Base-by-base conservation (phyloP, 106 monocot species). In the Iris macrosiphon region DNA sequence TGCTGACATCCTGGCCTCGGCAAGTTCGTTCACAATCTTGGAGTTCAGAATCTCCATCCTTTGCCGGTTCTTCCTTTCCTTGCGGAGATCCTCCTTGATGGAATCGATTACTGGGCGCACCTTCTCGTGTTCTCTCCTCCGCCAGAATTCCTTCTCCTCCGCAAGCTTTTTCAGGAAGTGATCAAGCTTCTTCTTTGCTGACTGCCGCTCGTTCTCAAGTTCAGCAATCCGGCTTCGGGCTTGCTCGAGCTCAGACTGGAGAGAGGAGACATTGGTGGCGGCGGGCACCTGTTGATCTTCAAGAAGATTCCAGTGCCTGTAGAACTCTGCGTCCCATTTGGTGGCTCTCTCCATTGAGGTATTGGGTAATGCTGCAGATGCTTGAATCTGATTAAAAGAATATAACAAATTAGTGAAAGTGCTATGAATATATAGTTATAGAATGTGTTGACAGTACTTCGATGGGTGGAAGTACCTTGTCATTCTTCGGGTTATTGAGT, bases 291-390 rank as follows among this genome's bases (percentile, higher is more conserved):
- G 68, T 25, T 59, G 68, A 29, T 79, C 74, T 28, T 79, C 79
- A 15, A 76, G 72, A 55, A 82, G 50, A 44, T 82, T 89, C 32
- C 73, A 30, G n/a, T 72, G 81, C 42, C 68, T 59, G 26, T 63
- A 78, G 50, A 79, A 79, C 44, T 57, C 85, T 35, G 89, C 77
- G 56, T 96, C 86, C 96, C 96, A 96, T 61, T 96, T 96, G 9
- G 96, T 96, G 39, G 82, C 89, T 62, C 69, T 75, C 74, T 96
- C 96, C 81, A 86, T 68, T 22, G 73, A 52, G 43, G 47, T 59
- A 60, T 69, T 57, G 0, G 65, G 60, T 22, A 90, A 20, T 42
- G 63, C 40, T 34, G 59, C 15, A 22, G 72, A 70, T 43, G 50
- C 62, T 27, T 67, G 74, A 31, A 55, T 40, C 77, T 83, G 71